phyloP scores from a whole-genome alignment of 306 rosid species.

The Parietaria judaica region DNA sequence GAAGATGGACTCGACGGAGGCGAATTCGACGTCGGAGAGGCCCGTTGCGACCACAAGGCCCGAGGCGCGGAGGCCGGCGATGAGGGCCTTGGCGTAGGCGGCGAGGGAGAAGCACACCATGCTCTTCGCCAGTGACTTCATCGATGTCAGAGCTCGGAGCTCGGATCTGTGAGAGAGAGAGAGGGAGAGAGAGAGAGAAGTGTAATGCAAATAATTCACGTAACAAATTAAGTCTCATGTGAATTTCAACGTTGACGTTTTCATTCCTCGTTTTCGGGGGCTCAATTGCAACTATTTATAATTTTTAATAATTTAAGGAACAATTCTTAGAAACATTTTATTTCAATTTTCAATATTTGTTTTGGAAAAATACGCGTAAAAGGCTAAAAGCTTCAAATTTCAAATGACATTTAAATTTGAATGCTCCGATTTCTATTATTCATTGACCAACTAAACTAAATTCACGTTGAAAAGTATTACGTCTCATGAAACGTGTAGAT shows the following conservation, averaged over 20 bases:
- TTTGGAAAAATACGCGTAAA: too few relatives aligned
- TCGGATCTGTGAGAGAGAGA: conserved; percentile 11
- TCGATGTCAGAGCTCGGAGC: too few relatives aligned
- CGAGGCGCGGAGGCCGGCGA: conserved; percentile 39
- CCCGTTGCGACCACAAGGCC: conserved; percentile 40
- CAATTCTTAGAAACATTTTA: too few relatives aligned
- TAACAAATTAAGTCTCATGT: conserved; percentile 6
- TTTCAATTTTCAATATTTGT: too few relatives aligned
- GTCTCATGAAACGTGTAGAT: too few relatives aligned
- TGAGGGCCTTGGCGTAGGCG: conserved; percentile 49
- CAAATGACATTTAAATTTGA: too few relatives aligned
- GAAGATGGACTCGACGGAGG: conserved; percentile 39
- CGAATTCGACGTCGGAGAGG: conserved; percentile 51
- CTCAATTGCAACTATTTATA: not conserved
- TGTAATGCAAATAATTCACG: not conserved
- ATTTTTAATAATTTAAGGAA: too few relatives aligned
- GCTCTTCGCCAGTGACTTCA: too few relatives aligned
- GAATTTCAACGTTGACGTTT: conserved; percentile 4
- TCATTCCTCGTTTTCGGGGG: not conserved
- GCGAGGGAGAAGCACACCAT: conserved; percentile 74
- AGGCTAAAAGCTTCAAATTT: too few relatives aligned
- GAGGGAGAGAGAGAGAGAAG: not conserved
- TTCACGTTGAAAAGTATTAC: too few relatives aligned
- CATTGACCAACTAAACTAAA: too few relatives aligned
- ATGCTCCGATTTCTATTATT: too few relatives aligned